These are phyloP conservation scores for Zoysia pacifica DNA, from an alignment of 176 grass and related monocot genomes.

Conservation along the genomic window DNA sequence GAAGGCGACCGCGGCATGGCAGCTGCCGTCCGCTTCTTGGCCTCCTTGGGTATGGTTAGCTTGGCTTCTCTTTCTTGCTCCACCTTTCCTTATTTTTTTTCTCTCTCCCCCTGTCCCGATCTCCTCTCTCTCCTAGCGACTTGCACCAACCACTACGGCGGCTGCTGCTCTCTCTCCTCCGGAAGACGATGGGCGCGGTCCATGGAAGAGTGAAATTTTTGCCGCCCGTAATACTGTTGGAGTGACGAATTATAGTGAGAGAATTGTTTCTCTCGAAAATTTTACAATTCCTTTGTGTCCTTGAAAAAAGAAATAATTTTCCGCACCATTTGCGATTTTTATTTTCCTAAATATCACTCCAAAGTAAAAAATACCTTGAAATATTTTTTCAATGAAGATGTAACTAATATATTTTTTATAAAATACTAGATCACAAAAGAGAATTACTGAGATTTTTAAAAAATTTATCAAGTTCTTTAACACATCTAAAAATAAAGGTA, in stretches of 20 bases:
- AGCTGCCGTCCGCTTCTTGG: constrained; percentile 58
- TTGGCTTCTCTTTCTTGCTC: constrained; percentile 33
- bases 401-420: too few relatives aligned
- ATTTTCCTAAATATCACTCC: too few relatives aligned
- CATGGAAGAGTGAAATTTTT: constrained; percentile 38
- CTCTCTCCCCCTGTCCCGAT: constrained; percentile 39
- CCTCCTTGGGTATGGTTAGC: constrained; percentile 53
- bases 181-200: constrained; percentile 43
- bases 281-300: too few relatives aligned
- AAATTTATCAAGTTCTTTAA: too few relatives aligned
- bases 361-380: too few relatives aligned
- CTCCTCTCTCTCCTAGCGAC: constrained; percentile 53
- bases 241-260: neutral
- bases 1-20: constrained; percentile 64
- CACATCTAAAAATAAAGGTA: too few relatives aligned
- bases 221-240: neutral
- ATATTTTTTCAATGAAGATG: too few relatives aligned
- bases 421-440: too few relatives aligned
- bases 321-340: too few relatives aligned
- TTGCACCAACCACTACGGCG: constrained; percentile 56
- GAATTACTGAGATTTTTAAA: too few relatives aligned
- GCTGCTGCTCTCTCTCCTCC: constrained; percentile 40
- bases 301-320: too few relatives aligned
- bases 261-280: too few relatives aligned
- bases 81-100: constrained; percentile 35